A percentile compares a stretch with the other conserved stretches of the same genome.
These are phyloP conservation scores for Pseudofabraea citricarpa DNA, from an alignment of 2,329 filamentous ascomycete species.

Conservation along the genomic window DNA sequence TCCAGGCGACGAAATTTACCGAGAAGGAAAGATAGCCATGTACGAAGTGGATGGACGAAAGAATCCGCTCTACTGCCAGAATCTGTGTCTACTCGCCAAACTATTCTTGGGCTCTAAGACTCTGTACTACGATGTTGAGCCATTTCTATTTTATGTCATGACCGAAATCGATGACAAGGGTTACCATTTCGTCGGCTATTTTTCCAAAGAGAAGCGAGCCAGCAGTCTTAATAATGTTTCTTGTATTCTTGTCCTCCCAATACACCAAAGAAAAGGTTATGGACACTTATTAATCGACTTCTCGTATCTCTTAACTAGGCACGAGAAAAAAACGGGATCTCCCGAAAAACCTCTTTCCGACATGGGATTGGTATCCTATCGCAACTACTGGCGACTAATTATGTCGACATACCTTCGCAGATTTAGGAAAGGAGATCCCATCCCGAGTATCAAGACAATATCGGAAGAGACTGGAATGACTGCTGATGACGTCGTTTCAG, in stretches of 20 bases:
- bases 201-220: slow-evolving; percentile 95
- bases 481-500: slow-evolving; percentile 91
- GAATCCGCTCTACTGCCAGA: slow-evolving; percentile 98
- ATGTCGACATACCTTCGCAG: slow-evolving; percentile 79
- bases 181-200: slow-evolving; percentile 98
- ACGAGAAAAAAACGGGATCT: slow-evolving; percentile 90
- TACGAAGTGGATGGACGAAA: slow-evolving; percentile 97
- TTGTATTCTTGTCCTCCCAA: slow-evolving; percentile 91
- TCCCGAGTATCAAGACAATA: slow-evolving; percentile 60
- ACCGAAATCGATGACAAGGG: slow-evolving; percentile 88
- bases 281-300: slow-evolving; percentile 97
- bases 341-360: slow-evolving; percentile 97
- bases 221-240: slow-evolving; percentile 97
- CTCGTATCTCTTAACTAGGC: slow-evolving; percentile 89
- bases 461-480: slow-evolving; percentile 94
- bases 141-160: slow-evolving; percentile 95
- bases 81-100: slow-evolving; percentile 91
- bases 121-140: slow-evolving; percentile 95
- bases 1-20: slow-evolving; percentile 96
- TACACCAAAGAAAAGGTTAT: slow-evolving; percentile 95
- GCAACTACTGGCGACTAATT: slow-evolving; percentile 92
- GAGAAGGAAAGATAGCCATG: slow-evolving; percentile 83
- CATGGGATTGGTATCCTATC: slow-evolving; percentile 95
- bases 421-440: slow-evolving; percentile 45
- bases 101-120: slow-evolving; percentile 98